Conservation (phyloP, 2,329 filamentous ascomycete species). For the Juglanconis juglandina region DNA sequence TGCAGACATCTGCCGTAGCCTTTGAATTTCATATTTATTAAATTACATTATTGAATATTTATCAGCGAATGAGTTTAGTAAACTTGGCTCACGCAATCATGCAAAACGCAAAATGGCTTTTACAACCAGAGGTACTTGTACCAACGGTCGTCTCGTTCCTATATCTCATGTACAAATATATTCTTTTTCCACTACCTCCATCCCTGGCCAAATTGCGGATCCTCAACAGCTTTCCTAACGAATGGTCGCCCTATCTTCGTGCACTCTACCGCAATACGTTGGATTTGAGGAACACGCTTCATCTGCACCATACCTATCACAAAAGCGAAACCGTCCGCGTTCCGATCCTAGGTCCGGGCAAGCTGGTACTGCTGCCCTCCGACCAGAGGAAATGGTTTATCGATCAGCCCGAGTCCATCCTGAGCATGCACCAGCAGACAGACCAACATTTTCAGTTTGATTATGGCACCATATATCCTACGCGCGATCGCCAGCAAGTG, state of each 20-base stretch:
- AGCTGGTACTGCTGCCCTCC: slow-evolving; percentile 4
- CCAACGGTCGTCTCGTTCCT: background rate
- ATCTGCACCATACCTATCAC: slow-evolving; percentile 13
- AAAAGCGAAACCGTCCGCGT: slow-evolving; percentile 10
- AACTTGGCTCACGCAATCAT: background rate
- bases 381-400: slow-evolving; percentile 10
- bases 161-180: slow-evolving; percentile 9
- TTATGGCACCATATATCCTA: slow-evolving; percentile 11
- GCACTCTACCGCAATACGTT: slow-evolving; percentile 11
- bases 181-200: slow-evolving; percentile 9
- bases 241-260: slow-evolving; percentile 8
- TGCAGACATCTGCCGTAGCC: too few relatives aligned
- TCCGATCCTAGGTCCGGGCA: slow-evolving; percentile 9
- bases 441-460: slow-evolving; percentile 7
- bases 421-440: slow-evolving; percentile 16
- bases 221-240: background rate
- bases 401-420: slow-evolving; percentile 10
- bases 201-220: slow-evolving; percentile 2
- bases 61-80: background rate
- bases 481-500: slow-evolving; percentile 11
- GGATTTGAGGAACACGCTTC: slow-evolving; percentile 9
- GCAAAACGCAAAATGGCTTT: slow-evolving; percentile 2
- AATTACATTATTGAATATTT: background rate
- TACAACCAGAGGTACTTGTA: slow-evolving; percentile 4
- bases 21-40: background rate